Conservation (phyloP, 352 stramenopile genomes). For the Phytophthora syringae region DNA sequence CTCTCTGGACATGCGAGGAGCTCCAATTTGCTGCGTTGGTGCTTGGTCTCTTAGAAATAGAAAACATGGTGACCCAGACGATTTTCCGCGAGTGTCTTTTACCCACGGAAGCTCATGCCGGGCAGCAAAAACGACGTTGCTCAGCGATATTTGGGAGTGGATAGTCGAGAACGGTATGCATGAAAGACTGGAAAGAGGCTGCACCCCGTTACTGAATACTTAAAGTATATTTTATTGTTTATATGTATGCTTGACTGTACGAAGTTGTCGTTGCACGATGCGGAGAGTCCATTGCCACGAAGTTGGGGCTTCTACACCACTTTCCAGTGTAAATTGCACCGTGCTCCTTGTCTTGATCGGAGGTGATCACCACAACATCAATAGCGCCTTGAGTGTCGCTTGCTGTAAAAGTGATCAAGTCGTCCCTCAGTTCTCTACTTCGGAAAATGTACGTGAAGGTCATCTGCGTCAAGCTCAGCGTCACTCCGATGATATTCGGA, state of each 20-base stretch:
- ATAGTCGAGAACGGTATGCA: no score
- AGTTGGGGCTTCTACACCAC: conserved; percentile 15
- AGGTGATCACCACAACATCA: conserved; percentile 17
- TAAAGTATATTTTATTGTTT: no score
- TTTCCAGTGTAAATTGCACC: no score
- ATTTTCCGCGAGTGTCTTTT: conserved; percentile 6
- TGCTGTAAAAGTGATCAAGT: no score
- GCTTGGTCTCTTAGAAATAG: neutral
- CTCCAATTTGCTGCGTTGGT: neutral
- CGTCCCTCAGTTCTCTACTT: no score
- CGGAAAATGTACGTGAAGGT: conserved; percentile 51
- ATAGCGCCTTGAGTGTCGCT: conserved; percentile 19
- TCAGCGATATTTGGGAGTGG: neutral
- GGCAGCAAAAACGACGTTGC: neutral
- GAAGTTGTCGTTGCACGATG: conserved; percentile 21
- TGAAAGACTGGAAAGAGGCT: no score
- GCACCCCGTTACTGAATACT: no score
- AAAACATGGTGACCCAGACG: no score
- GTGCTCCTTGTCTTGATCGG: conserved; percentile 23
- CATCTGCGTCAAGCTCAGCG: conserved; percentile 39
- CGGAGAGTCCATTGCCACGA: conserved; percentile 23
- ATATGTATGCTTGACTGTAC: neutral
- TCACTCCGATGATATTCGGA: conserved; percentile 38
- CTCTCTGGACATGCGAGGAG: no score
- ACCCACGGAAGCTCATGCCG: neutral